Base-by-base conservation (phyloP, 2,329 filamentous ascomycete species). In the Fusarium napiforme region DNA sequence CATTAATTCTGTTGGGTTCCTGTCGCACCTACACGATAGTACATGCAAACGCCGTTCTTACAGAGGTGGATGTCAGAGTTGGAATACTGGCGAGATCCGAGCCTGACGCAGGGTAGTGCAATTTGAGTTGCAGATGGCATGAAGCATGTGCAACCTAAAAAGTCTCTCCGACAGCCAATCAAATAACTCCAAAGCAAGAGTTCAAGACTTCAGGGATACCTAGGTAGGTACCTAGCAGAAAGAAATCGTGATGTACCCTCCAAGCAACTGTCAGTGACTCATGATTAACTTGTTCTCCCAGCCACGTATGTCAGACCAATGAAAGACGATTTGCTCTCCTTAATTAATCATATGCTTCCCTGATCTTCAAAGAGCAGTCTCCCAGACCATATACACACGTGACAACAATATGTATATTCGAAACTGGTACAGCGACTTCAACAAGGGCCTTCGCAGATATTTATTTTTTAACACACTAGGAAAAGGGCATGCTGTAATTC, bases 81-180 rank as follows among this genome's bases (percentile, higher is more conserved):
- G 28, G 18, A 40, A 30, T 14, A 43, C 21, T 49, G 55, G 32
- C 47, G 34, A 62, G 40, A 46, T 53, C 63, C 30, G 39, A 46
- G 28, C 39, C 62, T 40, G 62, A 62, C 57, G 39, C 39, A 64
- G 57, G 57, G 57, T 64, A 64, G 46, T 37, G 58, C 62, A 59
- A 28, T 47, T 62, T 36, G 23, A 46, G 60, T 59, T 68, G 63
- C 56, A 69, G 64, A 28, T 69, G 58, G 42, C 50, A 69, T 57
- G 43, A 69, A 46, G 45, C 34, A 64, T 64, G 67, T 64, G 45
- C 28, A 69, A 69, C 67, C 58, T 69, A 53, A 52, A 47, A 69
- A 69, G 30, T n/a, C 39, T 21, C 40, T 43, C 36, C 46, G 36
- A 56, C 23, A 69, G 36, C 67, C 67, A 69, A 69, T 69, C 23